Percentiles rank a stretch among this genome's conserved stretches.
Evolutionary conservation across 495 filamentous ascomycete genomes (phyloP).

Genomic region (Lentithecium fluviatile): DNA sequence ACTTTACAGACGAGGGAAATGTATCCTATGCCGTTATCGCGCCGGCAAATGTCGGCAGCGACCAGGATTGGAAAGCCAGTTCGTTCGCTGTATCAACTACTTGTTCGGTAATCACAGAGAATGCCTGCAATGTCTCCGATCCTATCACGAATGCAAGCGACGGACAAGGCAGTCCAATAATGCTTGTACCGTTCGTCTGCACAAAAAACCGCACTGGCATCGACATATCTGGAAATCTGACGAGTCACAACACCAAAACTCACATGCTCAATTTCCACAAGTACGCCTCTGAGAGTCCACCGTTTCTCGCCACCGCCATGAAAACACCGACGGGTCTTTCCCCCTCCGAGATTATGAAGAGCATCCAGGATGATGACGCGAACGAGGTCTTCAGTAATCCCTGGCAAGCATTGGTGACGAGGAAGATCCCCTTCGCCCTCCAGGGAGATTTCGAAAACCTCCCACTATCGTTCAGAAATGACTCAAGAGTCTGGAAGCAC

Average conservation of each 20-base stretch:
- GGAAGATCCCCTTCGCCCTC: not conserved
- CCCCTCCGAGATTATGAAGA: not conserved
- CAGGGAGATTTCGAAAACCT: not conserved
- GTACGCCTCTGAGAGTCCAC: not conserved
- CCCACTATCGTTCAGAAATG: not conserved
- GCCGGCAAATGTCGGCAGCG: not conserved
- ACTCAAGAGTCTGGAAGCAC: slow-evolving; percentile 3
- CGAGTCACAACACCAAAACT: not conserved
- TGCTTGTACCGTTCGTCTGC: slow-evolving; percentile 10
- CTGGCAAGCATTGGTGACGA: not conserved
- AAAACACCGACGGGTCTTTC: not conserved
- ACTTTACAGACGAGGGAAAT: slow-evolving; percentile 8
- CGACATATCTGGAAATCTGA: slow-evolving; percentile 8
- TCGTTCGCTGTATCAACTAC: slow-evolving; percentile 15
- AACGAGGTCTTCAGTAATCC: slow-evolving; percentile 19
- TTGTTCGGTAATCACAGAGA: slow-evolving; percentile 4
- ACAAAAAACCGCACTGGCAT: slow-evolving; percentile 1
- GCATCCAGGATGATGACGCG: slow-evolving; percentile 2
- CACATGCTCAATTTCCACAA: slow-evolving; percentile 8
- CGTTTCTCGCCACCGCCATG: not conserved
- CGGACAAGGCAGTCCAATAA: not conserved
- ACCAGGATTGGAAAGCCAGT: slow-evolving; percentile 8
- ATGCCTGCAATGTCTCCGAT: not conserved
- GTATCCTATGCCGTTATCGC: slow-evolving; percentile 1
- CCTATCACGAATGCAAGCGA: not conserved